A percentile compares a stretch with the other conserved stretches of the same genome.
Conservation (phyloP, 1,284 basidiomycete genomes). For the Irpex sp. region DNA sequence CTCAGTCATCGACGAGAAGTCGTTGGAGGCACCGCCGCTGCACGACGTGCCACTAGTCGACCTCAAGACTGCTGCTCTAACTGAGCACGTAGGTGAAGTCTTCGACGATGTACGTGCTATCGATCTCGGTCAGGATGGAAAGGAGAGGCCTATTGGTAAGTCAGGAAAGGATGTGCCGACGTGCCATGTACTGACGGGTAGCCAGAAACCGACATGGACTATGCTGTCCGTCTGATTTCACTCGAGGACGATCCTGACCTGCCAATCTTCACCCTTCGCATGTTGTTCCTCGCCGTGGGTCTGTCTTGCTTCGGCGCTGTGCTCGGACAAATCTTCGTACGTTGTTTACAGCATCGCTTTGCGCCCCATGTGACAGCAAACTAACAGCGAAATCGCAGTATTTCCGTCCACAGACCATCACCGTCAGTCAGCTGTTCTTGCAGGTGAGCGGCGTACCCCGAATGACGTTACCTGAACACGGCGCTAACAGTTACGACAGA, state of each 20-base stretch:
- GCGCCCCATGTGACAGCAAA: neutral
- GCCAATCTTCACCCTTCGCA: constrained; percentile 45
- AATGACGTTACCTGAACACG: neutral
- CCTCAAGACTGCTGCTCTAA: constrained; percentile 13
- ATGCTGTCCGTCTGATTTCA: constrained; percentile 46
- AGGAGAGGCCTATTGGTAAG: constrained; percentile 37
- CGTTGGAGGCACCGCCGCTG: neutral
- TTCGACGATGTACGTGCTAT: constrained; percentile 34
- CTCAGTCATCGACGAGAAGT: constrained; percentile 15
- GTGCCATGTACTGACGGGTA: neutral
- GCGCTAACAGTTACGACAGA: neutral
- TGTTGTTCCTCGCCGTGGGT: constrained; percentile 44
- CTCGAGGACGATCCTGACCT: constrained; percentile 57
- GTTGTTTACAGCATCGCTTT: constrained; percentile 18
- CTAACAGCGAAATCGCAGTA: constrained; percentile 15
- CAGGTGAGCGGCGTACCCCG: constrained; percentile 33
- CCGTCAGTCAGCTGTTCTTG: constrained; percentile 54
- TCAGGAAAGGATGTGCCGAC: neutral
- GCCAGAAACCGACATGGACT: constrained; percentile 42
- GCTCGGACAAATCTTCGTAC: constrained; percentile 54
- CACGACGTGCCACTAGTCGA: constrained; percentile 12
- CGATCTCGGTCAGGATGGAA: constrained; percentile 34
- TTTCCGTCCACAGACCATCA: constrained; percentile 52
- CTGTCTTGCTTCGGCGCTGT: constrained; percentile 54
- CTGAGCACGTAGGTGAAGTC: constrained; percentile 23